Evolutionary conservation across 352 stramenopile genomes (phyloP).

Genomic region (Phytophthora cajani): DNA sequence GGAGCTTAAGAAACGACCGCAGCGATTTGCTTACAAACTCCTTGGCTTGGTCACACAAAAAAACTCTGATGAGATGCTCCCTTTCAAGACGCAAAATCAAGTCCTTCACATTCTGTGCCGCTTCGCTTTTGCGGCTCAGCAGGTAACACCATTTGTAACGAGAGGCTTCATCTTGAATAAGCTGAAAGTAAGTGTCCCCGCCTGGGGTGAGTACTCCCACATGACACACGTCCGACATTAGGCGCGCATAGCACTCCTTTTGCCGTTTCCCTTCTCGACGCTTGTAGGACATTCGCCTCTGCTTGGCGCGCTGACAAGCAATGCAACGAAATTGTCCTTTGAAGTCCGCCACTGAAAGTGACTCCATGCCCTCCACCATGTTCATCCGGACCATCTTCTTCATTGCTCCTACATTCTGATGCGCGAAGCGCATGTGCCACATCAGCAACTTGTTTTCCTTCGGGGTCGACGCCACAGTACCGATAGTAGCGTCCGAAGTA

Average conservation of each 20-base stretch:
- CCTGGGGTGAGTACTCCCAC: background rate
- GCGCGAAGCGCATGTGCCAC: slow-evolving; percentile 1
- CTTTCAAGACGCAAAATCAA: background rate
- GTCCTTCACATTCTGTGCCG: slow-evolving; percentile 2
- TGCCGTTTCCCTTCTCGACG: background rate
- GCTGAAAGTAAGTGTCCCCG: slow-evolving; percentile 2
- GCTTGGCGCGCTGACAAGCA: background rate
- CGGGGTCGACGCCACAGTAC: background rate
- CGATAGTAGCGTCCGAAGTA: background rate
- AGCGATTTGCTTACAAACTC: slow-evolving; percentile 3
- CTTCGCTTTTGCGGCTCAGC: slow-evolving; percentile 10
- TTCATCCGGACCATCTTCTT: slow-evolving; percentile 3
- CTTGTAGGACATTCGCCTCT: background rate
- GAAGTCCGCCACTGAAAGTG: background rate
- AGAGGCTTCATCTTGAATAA: slow-evolving; percentile 16
- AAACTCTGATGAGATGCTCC: background rate
- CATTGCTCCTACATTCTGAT: background rate
- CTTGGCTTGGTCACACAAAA: slow-evolving; percentile 8
- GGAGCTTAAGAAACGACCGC: background rate
- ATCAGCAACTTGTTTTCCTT: background rate
- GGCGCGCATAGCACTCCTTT: background rate
- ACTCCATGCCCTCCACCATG: background rate
- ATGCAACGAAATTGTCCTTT: background rate
- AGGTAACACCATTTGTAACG: slow-evolving; percentile 17
- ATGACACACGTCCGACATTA: slow-evolving; percentile 5